Evolutionary conservation across 2,329 filamentous ascomycete genomes (phyloP).

Genomic region (Hypoxylon sp.): DNA sequence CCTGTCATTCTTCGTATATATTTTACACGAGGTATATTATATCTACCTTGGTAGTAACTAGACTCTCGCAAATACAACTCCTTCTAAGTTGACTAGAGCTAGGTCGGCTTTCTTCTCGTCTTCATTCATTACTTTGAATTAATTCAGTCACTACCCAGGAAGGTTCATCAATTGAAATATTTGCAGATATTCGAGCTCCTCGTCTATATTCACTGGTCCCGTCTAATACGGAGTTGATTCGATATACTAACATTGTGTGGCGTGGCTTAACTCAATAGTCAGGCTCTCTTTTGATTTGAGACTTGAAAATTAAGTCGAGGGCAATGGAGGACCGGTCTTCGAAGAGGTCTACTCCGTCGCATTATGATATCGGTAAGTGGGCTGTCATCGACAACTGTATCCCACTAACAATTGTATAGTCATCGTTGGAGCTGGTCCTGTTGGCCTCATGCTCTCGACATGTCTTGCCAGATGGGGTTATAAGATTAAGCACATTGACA

Average conservation of each 20-base stretch:
- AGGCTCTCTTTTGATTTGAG: constrained; percentile 11
- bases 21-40: constrained; percentile 24
- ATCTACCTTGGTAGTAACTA: constrained; percentile 8
- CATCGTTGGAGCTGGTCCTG: constrained; percentile 90
- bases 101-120: background rate
- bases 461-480: constrained; percentile 94
- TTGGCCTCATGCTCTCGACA: constrained; percentile 88
- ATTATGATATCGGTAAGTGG: constrained; percentile 63
- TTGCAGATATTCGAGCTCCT: background rate
- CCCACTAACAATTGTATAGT: constrained; percentile 65
- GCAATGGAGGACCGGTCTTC: constrained; percentile 48
- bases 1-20: constrained; percentile 30
- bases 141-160: background rate
- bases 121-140: constrained; percentile 1
- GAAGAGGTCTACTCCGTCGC: constrained; percentile 36
- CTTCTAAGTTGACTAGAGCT: constrained; percentile 3
- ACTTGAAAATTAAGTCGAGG: constrained; percentile 5
- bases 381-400: constrained; percentile 14
- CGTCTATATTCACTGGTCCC: background rate
- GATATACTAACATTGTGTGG: constrained; percentile 1
- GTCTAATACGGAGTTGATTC: background rate
- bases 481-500: constrained; percentile 95
- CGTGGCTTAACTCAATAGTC: background rate
- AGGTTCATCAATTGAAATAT: background rate
- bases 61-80: constrained; percentile 14